These are phyloP conservation scores for Lentinula sp. DNA, from an alignment of 768 basidiomycete genomes.

Conservation along the genomic window DNA sequence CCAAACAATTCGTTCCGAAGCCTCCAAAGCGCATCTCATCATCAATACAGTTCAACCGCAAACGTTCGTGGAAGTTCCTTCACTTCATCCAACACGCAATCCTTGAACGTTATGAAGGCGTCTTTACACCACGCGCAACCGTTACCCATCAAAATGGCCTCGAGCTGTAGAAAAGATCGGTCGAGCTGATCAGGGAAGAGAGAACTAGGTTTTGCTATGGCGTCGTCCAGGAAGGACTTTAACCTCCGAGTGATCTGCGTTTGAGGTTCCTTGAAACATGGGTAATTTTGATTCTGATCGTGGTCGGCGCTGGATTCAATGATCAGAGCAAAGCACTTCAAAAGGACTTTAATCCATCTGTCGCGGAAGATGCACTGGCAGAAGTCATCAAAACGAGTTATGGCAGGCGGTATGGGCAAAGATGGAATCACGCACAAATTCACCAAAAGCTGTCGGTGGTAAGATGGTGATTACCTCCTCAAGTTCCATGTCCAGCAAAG, in stretches of 20 bases:
- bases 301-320: background rate
- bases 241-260: background rate
- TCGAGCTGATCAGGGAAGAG: background rate
- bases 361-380: background rate
- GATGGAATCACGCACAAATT: background rate
- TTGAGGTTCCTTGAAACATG: background rate
- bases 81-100: background rate
- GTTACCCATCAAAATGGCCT: background rate
- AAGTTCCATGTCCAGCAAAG: background rate
- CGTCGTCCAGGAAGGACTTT: background rate
- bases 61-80: background rate
- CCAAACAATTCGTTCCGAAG: too few relatives aligned
- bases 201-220: background rate
- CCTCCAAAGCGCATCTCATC: background rate
- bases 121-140: conserved; percentile 2
- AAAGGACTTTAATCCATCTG: background rate
- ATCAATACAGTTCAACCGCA: background rate
- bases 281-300: background rate
- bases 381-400: background rate
- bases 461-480: background rate
- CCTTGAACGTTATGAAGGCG: background rate
- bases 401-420: background rate
- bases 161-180: background rate
- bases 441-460: background rate
- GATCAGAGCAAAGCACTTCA: background rate